A percentile compares a stretch with the other conserved stretches of the same genome.
Conservation (phyloP, 2,329 filamentous ascomycete genomes). For the Fusarium falciforme region DNA sequence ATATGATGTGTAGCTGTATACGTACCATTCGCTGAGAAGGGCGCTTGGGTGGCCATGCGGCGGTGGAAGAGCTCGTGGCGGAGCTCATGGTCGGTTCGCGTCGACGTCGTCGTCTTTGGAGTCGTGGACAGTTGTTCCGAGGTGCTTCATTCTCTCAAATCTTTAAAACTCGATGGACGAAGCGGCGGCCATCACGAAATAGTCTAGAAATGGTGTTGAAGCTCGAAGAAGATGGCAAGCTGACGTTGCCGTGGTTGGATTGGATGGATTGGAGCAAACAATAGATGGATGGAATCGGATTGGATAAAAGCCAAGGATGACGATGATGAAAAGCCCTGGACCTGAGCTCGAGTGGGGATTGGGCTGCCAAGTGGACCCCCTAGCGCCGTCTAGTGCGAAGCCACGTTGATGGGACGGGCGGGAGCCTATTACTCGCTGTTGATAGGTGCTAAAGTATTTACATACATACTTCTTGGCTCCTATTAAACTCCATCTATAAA, state of each 20-base stretch:
- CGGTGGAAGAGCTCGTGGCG: slow-evolving; percentile 44
- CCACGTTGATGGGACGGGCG: background rate
- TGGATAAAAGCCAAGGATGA: background rate
- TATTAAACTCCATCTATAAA: too few species aligned
- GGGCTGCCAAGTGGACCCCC: background rate
- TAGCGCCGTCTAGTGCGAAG: background rate
- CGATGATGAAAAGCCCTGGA: background rate
- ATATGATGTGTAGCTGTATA: slow-evolving; percentile 6
- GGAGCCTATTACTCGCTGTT: background rate
- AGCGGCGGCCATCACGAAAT: slow-evolving; percentile 3
- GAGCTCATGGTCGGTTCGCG: slow-evolving; percentile 58
- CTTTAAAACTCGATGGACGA: slow-evolving; percentile 32
- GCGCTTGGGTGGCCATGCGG: slow-evolving; percentile 56
- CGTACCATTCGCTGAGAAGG: slow-evolving; percentile 60
- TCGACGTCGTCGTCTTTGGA: slow-evolving; percentile 35
- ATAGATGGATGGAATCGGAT: background rate
- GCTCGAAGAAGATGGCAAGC: background rate
- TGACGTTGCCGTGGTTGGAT: background rate
- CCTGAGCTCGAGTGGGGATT: background rate
- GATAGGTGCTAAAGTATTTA: background rate
- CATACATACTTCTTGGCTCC: background rate
- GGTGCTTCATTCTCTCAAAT: slow-evolving; percentile 39
- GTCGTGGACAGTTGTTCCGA: slow-evolving; percentile 26
- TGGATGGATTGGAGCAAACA: slow-evolving; percentile 1
- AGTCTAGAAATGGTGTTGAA: background rate